A percentile compares a stretch with the other conserved stretches of the same genome.
Evolutionary conservation across 352 stramenopile species (phyloP).

Genomic region (Phytopythium delawarense): DNA sequence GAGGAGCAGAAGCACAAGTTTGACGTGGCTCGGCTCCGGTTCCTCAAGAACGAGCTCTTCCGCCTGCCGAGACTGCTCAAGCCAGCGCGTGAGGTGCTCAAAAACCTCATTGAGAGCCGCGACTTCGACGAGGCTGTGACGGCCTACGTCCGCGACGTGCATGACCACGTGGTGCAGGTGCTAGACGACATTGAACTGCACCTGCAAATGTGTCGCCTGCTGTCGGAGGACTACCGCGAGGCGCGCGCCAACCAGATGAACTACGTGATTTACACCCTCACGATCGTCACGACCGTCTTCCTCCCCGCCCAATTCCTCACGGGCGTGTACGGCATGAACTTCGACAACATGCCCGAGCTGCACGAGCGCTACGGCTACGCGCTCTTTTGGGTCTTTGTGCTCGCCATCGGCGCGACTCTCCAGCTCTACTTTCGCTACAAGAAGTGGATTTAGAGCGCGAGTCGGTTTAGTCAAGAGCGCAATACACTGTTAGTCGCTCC

Average conservation of each 20-base stretch:
- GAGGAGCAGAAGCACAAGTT: slow-evolving; percentile 68
- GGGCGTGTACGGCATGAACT: slow-evolving; percentile 90
- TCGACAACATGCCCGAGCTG: slow-evolving; percentile 87
- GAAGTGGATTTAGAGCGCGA: slow-evolving; percentile 66
- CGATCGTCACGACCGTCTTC: slow-evolving; percentile 87
- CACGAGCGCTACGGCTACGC: slow-evolving; percentile 76
- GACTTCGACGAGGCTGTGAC: slow-evolving; percentile 77
- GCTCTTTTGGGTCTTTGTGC: slow-evolving; percentile 78
- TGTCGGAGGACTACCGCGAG: slow-evolving; percentile 83
- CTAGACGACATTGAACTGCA: slow-evolving; percentile 82
- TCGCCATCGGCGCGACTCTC: slow-evolving; percentile 56
- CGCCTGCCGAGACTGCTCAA: slow-evolving; percentile 75
- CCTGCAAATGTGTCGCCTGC: slow-evolving; percentile 69
- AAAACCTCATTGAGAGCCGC: slow-evolving; percentile 80
- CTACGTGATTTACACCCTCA: slow-evolving; percentile 89
- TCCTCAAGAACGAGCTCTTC: slow-evolving; percentile 80
- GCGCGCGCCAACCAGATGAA: slow-evolving; percentile 86
- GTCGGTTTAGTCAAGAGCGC: neutral
- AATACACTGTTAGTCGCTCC: neutral
- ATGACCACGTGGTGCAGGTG: slow-evolving; percentile 77
- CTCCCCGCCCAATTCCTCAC: slow-evolving; percentile 86
- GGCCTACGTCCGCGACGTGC: slow-evolving; percentile 82
- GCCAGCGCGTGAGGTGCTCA: slow-evolving; percentile 74
- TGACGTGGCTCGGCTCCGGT: slow-evolving; percentile 53
- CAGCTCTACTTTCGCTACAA: slow-evolving; percentile 85